phyloP scores from a whole-genome alignment of 768 basidiomycete species.

The Galerina sulciceps region DNA sequence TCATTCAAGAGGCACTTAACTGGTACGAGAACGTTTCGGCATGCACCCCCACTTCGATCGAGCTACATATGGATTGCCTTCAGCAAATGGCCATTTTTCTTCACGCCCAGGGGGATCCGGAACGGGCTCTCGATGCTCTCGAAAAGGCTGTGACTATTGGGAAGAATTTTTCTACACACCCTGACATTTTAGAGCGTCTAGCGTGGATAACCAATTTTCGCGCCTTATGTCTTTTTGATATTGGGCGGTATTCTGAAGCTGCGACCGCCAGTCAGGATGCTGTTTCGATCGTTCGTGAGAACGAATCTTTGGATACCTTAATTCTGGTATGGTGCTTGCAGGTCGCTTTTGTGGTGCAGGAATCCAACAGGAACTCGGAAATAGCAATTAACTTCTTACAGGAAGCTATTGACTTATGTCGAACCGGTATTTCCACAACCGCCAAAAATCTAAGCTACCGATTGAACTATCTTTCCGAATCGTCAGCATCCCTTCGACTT shows the following conservation, averaged over 20 bases:
- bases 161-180: not conserved
- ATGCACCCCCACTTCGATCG: not conserved
- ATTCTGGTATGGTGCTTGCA: not conserved
- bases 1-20: not conserved
- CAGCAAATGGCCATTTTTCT: not conserved
- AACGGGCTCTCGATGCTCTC: not conserved
- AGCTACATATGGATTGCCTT: not conserved
- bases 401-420: not conserved
- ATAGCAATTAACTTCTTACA: too few species aligned
- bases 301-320: not conserved
- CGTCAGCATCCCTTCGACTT: not conserved
- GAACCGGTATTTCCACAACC: not conserved
- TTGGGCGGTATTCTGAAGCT: conserved; percentile 9
- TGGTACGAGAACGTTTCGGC: not conserved
- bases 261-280: not conserved
- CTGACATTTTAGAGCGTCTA: not conserved
- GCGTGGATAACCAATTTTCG: not conserved
- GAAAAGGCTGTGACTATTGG: not conserved
- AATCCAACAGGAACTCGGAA: too few species aligned
- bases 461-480: not conserved
- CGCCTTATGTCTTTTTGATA: conserved; percentile 1
- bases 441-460: not conserved
- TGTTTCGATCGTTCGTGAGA: not conserved
- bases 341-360: not conserved
- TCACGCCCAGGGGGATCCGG: not conserved